phyloP scores from a whole-genome alignment of 129 eudicot species.

The Helianthus annuus region HanXRQr2.0-SUNRISE NC_035434.2:64374357-64374856 shows the following conservation, averaged over 20 bases:
- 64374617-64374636: neutral
- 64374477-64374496: slow-evolving; percentile 99
- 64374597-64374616: neutral
- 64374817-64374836: slow-evolving; percentile 65
- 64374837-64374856: slow-evolving; percentile 98
- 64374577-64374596: neutral
- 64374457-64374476: slow-evolving; percentile 89
- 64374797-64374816: too few species aligned
- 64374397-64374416: slow-evolving; percentile 14
- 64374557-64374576: slow-evolving; percentile 45
- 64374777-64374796: too few species aligned
- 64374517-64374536: slow-evolving; percentile 99
- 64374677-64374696: too few species aligned
- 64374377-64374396: neutral
- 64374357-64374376: too few species aligned
- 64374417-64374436: neutral
- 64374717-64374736: too few species aligned
- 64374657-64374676: neutral
- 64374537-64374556: slow-evolving; percentile 98
- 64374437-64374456: slow-evolving; percentile 64
- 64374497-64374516: slow-evolving; percentile 99
- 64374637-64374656: neutral
- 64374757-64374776: too few species aligned
- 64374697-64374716: too few species aligned
- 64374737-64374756: too few species aligned